Evolutionary conservation across 164 flowering plant species (phyloP).

Genomic region (Vitis rotundifolia): DNA sequence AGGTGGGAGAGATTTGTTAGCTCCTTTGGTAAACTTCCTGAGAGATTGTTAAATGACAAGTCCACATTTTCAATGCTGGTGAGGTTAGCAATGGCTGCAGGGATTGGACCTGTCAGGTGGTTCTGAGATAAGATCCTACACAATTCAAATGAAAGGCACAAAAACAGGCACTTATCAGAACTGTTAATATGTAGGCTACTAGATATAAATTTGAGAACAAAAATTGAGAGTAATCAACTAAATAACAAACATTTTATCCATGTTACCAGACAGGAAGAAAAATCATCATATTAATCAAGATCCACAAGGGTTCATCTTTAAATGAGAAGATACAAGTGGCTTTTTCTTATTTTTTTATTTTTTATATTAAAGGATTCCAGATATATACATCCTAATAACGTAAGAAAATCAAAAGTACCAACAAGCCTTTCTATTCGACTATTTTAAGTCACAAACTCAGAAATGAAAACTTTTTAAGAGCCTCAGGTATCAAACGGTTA

Average conservation of each 20-base stretch:
- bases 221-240: background rate
- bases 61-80: constrained; percentile 62
- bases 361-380: background rate
- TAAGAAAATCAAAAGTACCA: too few relatives aligned
- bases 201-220: background rate
- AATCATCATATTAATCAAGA: background rate
- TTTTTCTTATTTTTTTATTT: background rate
- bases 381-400: too few relatives aligned
- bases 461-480: too few relatives aligned
- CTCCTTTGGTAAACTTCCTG: constrained; percentile 78
- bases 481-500: too few relatives aligned
- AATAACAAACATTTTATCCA: background rate
- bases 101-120: constrained; percentile 74
- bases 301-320: background rate
- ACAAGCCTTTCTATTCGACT: too few relatives aligned
- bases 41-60: constrained; percentile 61
- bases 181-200: too few relatives aligned
- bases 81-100: constrained; percentile 58
- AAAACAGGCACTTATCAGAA: background rate
- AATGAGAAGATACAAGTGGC: too few relatives aligned
- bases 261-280: background rate
- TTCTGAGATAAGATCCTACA: constrained; percentile 66
- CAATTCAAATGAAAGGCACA: constrained; percentile 7
- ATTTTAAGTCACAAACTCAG: too few relatives aligned
- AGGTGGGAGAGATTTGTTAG: constrained; percentile 76